A percentile compares a stretch with the other conserved stretches of the same genome.
Evolutionary conservation across 2,329 filamentous ascomycete genomes (phyloP).

Genomic region (Penicillium digitatum): DNA sequence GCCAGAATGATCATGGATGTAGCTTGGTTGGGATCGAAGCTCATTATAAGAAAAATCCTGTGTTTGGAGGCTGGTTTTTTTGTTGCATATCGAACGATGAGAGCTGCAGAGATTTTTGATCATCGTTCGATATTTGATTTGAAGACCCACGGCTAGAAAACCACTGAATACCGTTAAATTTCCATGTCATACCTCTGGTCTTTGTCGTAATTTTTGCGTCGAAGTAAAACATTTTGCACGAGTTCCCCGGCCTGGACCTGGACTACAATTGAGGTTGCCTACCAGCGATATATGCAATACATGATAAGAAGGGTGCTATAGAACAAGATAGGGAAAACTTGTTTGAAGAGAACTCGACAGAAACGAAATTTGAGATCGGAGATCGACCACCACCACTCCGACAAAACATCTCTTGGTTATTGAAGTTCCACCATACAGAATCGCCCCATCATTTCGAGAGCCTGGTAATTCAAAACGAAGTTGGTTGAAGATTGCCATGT

Average conservation of each 20-base stretch:
- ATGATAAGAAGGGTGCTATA: neutral
- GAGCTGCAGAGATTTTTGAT: no score
- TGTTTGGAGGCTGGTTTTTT: neutral
- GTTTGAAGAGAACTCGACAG: neutral
- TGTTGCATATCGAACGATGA: neutral
- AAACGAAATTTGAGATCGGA: no score
- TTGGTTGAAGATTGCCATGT: neutral
- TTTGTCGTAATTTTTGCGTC: neutral
- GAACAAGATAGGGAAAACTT: neutral
- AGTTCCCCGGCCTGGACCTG: neutral
- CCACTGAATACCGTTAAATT: no score
- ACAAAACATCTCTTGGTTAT: no score
- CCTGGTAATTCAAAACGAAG: no score
- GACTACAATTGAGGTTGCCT: neutral
- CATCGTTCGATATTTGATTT: neutral
- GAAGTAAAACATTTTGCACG: neutral
- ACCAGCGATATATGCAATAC: neutral
- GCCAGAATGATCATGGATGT: conserved; percentile 15
- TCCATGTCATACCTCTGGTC: neutral
- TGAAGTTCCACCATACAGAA: neutral
- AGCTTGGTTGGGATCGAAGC: conserved; percentile 13
- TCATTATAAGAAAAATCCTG: neutral
- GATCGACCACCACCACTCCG: neutral
- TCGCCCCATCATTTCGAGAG: neutral
- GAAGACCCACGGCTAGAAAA: neutral